Evolutionary conservation across 1,284 basidiomycete species (phyloP).

Genomic region (Apiotrichum gamsii): DNA sequence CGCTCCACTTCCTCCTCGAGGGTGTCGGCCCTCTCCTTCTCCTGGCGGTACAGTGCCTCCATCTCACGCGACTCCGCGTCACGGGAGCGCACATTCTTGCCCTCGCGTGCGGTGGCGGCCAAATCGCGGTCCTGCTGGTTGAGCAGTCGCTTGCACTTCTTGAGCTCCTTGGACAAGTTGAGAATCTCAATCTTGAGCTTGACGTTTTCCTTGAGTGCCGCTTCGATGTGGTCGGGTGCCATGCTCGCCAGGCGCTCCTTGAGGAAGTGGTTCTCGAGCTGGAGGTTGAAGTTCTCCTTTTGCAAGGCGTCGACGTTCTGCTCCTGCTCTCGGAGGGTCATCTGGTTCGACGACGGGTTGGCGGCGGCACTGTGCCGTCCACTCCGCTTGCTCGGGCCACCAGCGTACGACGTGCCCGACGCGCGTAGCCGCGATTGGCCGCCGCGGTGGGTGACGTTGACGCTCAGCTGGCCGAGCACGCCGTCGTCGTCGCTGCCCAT

Average conservation of each 20-base stretch:
- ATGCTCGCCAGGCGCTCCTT: conserved; percentile 77
- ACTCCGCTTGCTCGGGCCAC: conserved; percentile 29
- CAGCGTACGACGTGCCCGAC: conserved; percentile 14
- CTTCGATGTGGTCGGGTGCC: conserved; percentile 85
- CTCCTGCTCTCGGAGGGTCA: conserved; percentile 88
- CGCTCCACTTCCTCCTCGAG: conserved; percentile 26
- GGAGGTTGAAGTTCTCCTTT: conserved; percentile 92
- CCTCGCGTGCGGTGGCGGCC: conserved; percentile 58
- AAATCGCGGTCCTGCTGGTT: conserved; percentile 74
- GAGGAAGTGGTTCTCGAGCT: conserved; percentile 86
- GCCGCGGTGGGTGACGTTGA: conserved; percentile 24
- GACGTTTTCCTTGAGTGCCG: conserved; percentile 86
- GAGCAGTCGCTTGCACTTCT: conserved; percentile 82
- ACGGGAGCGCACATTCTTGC: conserved; percentile 31
- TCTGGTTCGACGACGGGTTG: conserved; percentile 25
- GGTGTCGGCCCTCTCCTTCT: conserved; percentile 32
- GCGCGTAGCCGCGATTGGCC: conserved; percentile 4
- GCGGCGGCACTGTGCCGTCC: conserved; percentile 44
- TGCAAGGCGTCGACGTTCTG: conserved; percentile 92
- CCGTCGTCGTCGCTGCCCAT: conserved; percentile 13
- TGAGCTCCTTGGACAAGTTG: conserved; percentile 82
- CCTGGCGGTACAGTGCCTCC: conserved; percentile 37
- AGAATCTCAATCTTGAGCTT: conserved; percentile 89
- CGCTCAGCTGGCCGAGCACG: conserved; percentile 21
- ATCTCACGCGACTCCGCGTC: conserved; percentile 22